A percentile compares a stretch with the other conserved stretches of the same genome.
These are phyloP conservation scores for Puccinia novopanici DNA, from an alignment of 1,284 basidiomycete species.

Conservation along the genomic window DNA sequence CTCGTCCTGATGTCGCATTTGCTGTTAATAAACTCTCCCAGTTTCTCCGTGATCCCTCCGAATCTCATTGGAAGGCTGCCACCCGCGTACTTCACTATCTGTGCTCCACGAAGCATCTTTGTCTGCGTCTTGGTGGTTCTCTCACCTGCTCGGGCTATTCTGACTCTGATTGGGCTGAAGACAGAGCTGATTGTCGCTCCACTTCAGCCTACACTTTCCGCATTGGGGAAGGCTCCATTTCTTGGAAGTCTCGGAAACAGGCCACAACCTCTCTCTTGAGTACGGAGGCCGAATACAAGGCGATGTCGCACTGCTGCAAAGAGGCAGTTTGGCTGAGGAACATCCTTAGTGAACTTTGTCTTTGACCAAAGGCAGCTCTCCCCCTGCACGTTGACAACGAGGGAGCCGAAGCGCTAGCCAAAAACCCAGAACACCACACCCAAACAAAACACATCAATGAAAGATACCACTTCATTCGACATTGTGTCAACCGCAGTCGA, in stretches of 20 bases:
- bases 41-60: no score
- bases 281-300: neutral
- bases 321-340: conserved; percentile 5
- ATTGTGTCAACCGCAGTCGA: conserved; percentile 50
- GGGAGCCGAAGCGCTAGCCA: conserved; percentile 24
- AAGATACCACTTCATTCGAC: conserved; percentile 31
- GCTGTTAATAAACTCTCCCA: conserved; percentile 13
- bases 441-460: conserved; percentile 39
- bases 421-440: conserved; percentile 30
- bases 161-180: conserved; percentile 24
- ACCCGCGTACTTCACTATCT: no score
- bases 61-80: no score
- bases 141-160: neutral
- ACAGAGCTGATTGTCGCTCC: neutral
- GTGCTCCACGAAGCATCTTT: neutral
- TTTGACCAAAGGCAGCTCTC: neutral
- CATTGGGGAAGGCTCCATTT: conserved; percentile 4
- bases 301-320: neutral
- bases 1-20: neutral
- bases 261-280: neutral
- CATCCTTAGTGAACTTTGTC: neutral
- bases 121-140: neutral
- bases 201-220: conserved; percentile 23
- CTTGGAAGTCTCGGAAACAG: conserved; percentile 35
- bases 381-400: no score